A percentile compares a stretch with the other conserved stretches of the same genome.
phyloP scores from a whole-genome alignment of 371 early-diverging fungal species.

The Enterospora canceri region DNA sequence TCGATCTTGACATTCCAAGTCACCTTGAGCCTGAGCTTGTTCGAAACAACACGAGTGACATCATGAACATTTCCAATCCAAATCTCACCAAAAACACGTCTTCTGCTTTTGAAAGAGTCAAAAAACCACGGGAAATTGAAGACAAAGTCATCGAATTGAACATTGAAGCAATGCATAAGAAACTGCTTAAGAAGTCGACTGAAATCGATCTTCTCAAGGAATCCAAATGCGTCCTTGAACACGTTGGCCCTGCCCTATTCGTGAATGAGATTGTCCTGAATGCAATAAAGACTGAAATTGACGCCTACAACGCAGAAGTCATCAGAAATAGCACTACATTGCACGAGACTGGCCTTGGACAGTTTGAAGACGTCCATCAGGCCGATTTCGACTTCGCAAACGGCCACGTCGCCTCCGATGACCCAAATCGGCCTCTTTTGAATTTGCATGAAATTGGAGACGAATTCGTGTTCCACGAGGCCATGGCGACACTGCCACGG shows the following conservation, averaged over 20 bases:
- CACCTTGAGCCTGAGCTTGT: background rate
- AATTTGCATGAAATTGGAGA: background rate
- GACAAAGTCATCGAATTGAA: background rate
- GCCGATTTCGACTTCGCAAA: background rate
- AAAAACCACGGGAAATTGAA: background rate
- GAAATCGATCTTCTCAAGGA: background rate
- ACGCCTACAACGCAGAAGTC: background rate
- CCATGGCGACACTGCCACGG: background rate
- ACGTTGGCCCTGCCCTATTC: background rate
- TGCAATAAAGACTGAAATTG: background rate
- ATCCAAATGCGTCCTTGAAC: background rate
- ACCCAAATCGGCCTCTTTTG: background rate
- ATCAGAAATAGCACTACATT: background rate
- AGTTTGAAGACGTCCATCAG: background rate
- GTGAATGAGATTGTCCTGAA: background rate
- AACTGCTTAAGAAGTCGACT: background rate
- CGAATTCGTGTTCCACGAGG: background rate
- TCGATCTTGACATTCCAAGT: background rate
- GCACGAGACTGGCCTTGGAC: background rate
- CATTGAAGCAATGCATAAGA: background rate
- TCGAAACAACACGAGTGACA: background rate
- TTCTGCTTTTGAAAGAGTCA: too few species aligned
- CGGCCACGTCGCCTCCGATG: too few species aligned
- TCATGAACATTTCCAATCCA: background rate
- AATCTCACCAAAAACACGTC: background rate